phyloP scores from a whole-genome alignment of 495 filamentous ascomycete genomes.

The Hypoxylon rickii region DNA sequence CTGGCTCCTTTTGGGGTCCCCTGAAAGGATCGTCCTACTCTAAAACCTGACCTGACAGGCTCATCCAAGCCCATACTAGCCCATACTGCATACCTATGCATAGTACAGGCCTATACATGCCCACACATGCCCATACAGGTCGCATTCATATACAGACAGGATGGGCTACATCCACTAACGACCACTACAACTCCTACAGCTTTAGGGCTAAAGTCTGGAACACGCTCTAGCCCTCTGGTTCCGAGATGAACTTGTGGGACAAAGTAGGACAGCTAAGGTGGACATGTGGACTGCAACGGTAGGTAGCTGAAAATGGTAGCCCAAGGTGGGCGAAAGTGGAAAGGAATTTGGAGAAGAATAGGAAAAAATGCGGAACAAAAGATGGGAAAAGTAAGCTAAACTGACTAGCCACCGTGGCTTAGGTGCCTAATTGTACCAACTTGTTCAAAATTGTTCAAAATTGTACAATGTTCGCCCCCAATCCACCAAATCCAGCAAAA shows the following conservation, averaged over 20 bases:
- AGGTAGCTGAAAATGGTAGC: not conserved
- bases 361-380: not conserved
- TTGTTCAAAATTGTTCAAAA: too few relatives aligned
- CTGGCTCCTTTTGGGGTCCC: too few relatives aligned
- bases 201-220: not conserved
- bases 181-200: not conserved
- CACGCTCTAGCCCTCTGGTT: not conserved
- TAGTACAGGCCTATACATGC: too few relatives aligned
- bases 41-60: not conserved
- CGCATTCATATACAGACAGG: too few relatives aligned
- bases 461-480: too few relatives aligned
- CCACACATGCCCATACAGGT: too few relatives aligned
- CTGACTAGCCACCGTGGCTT: conserved; percentile 38
- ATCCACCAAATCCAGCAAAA: too few relatives aligned
- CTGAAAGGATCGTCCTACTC: conserved; percentile 19
- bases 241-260: conserved; percentile 25
- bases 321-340: not conserved
- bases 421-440: too few relatives aligned
- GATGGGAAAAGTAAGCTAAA: not conserved
- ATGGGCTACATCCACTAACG: too few relatives aligned
- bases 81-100: too few relatives aligned
- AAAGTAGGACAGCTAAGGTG: conserved; percentile 14
- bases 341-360: too few relatives aligned
- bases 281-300: conserved; percentile 4
- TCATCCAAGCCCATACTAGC: too few relatives aligned